These are phyloP conservation scores for Verticillium isaacii DNA, from an alignment of 2,329 filamentous ascomycete genomes.

Conservation along the genomic window DNA sequence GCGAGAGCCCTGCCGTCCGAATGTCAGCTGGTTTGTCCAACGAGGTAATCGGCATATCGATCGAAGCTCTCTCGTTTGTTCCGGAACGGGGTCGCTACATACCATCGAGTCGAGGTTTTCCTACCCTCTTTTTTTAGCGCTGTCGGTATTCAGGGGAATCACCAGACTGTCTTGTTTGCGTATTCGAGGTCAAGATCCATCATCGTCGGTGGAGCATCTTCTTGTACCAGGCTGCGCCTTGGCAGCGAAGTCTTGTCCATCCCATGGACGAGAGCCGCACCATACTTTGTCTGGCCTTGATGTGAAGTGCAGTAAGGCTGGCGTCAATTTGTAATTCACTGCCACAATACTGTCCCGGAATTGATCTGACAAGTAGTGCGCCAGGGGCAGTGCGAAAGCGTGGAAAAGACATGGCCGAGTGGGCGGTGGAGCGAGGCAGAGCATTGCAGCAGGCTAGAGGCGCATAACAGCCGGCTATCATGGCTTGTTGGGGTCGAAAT, in stretches of 20 bases:
- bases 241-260: background rate
- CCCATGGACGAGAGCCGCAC: background rate
- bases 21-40: background rate
- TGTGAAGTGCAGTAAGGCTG: background rate
- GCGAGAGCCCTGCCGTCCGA: background rate
- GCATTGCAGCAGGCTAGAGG: too few relatives aligned
- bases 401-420: too few relatives aligned
- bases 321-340: too few relatives aligned
- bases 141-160: background rate
- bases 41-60: background rate
- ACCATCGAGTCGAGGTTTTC: background rate
- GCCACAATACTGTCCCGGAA: too few relatives aligned
- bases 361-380: too few relatives aligned
- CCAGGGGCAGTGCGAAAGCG: too few relatives aligned
- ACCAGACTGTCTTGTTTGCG: background rate
- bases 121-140: background rate
- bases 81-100: background rate
- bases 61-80: background rate
- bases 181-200: too few relatives aligned
- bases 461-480: too few relatives aligned
- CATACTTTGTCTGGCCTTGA: background rate
- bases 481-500: too few relatives aligned
- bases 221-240: background rate
- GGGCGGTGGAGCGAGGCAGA: too few relatives aligned
- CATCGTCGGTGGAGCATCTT: background rate